Percentiles rank a stretch among this genome's conserved stretches.
These are phyloP conservation scores for Blastobotrys parvus DNA, from an alignment of 805 yeast species.

Conservation along the genomic window DNA sequence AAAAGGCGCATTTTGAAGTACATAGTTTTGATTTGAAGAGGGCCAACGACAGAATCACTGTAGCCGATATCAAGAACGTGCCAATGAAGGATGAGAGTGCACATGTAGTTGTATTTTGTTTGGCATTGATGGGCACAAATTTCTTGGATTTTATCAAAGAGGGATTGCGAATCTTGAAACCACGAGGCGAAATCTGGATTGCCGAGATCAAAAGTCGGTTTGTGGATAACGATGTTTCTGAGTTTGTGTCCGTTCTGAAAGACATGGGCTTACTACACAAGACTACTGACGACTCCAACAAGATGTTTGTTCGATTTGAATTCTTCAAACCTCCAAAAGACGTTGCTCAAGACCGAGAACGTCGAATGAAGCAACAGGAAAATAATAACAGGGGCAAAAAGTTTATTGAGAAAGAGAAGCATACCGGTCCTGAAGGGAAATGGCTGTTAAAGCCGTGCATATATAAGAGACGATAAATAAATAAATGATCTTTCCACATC, in stretches of 20 bases:
- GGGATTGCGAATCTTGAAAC: constrained; percentile 78
- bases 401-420: constrained; percentile 63
- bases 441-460: constrained; percentile 95
- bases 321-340: constrained; percentile 80
- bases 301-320: constrained; percentile 92
- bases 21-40: constrained; percentile 89
- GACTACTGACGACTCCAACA: constrained; percentile 75
- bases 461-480: constrained; percentile 72
- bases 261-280: constrained; percentile 79
- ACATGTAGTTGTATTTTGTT: constrained; percentile 83
- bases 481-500: background rate
- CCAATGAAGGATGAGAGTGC: constrained; percentile 77
- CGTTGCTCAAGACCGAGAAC: constrained; percentile 49
- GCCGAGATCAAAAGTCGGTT: constrained; percentile 95
- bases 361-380: constrained; percentile 16
- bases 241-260: constrained; percentile 72
- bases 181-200: constrained; percentile 93
- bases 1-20: constrained; percentile 42
- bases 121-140: constrained; percentile 96
- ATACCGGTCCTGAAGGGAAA: constrained; percentile 69
- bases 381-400: too few relatives aligned
- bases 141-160: constrained; percentile 86
- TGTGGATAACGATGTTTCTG: constrained; percentile 45
- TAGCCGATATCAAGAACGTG: constrained; percentile 90
- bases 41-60: constrained; percentile 84